Conservation (phyloP, 805 yeast species). For the Saturnispora sekii region DNA sequence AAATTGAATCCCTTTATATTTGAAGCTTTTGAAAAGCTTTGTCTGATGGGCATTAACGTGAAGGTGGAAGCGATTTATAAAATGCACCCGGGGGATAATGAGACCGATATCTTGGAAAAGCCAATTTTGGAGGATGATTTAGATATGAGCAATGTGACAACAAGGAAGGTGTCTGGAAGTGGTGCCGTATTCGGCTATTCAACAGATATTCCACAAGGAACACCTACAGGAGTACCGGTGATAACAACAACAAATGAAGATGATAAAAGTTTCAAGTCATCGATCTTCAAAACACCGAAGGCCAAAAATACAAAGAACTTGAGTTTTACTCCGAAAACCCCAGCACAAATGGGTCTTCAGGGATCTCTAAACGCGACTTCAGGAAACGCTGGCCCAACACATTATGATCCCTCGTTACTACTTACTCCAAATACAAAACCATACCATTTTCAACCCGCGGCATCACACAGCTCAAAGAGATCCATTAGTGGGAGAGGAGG, state of each 20-base stretch:
- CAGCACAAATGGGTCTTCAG: constrained; percentile 2
- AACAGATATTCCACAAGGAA: background rate
- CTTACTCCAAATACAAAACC: constrained; percentile 4
- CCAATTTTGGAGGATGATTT: constrained; percentile 23
- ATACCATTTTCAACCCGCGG: background rate
- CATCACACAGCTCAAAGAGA: background rate
- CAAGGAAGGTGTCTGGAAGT: constrained; percentile 7
- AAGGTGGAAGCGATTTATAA: constrained; percentile 48
- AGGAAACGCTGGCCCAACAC: background rate
- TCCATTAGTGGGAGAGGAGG: background rate
- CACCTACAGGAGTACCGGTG: background rate
- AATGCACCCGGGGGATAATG: constrained; percentile 8
- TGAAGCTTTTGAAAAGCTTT: constrained; percentile 75
- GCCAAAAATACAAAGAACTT: constrained; percentile 14
- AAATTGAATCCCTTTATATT: constrained; percentile 71
- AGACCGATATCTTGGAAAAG: constrained; percentile 8
- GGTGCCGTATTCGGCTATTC: constrained; percentile 8
- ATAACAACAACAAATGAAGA: background rate
- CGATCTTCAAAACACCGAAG: constrained; percentile 15
- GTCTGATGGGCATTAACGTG: constrained; percentile 61
- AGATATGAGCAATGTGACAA: constrained; percentile 23
- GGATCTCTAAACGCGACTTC: background rate
- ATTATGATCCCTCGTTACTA: constrained; percentile 2
- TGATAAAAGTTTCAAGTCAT: background rate
- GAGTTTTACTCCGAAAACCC: constrained; percentile 7